Evolutionary conservation across 2,329 filamentous ascomycete genomes (phyloP).

Genomic region (Cladosporium velox): DNA sequence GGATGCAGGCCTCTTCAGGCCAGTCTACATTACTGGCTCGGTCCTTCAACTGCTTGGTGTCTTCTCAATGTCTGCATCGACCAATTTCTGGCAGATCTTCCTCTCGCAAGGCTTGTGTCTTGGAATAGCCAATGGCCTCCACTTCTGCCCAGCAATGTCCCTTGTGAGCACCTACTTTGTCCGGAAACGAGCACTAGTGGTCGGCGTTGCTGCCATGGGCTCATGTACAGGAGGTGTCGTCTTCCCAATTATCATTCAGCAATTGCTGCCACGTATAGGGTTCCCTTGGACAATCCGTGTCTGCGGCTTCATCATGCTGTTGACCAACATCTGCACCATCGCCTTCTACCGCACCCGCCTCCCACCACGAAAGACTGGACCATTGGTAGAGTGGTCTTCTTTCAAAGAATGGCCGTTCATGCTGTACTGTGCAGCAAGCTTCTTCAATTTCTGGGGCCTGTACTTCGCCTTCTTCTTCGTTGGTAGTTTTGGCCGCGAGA

Average conservation of each 20-base stretch:
- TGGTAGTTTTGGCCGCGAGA: constrained; percentile 41
- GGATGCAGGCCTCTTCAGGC: constrained; percentile 52
- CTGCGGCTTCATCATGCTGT: constrained; percentile 51
- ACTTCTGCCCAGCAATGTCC: constrained; percentile 66
- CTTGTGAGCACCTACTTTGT: constrained; percentile 68
- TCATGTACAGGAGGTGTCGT: constrained; percentile 59
- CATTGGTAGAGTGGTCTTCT: constrained; percentile 45
- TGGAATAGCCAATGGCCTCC: constrained; percentile 59
- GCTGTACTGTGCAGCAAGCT: constrained; percentile 49
- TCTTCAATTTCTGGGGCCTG: constrained; percentile 46
- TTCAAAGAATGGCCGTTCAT: constrained; percentile 46
- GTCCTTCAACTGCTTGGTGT: constrained; percentile 53
- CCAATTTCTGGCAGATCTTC: constrained; percentile 55
- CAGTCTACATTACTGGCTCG: constrained; percentile 46
- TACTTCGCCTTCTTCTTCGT: constrained; percentile 46
- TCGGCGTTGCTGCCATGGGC: constrained; percentile 62
- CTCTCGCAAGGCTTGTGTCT: constrained; percentile 55
- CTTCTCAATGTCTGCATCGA: constrained; percentile 55
- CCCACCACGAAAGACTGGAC: constrained; percentile 46
- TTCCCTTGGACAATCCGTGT: constrained; percentile 59
- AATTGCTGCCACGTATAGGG: constrained; percentile 52
- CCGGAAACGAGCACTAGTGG: constrained; percentile 56
- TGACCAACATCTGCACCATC: constrained; percentile 34
- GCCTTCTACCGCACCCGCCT: constrained; percentile 40
- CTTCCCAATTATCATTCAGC: constrained; percentile 53